phyloP scores from a whole-genome alignment of 345 rosid genomes.

The Citrus trifoliata region DNA sequence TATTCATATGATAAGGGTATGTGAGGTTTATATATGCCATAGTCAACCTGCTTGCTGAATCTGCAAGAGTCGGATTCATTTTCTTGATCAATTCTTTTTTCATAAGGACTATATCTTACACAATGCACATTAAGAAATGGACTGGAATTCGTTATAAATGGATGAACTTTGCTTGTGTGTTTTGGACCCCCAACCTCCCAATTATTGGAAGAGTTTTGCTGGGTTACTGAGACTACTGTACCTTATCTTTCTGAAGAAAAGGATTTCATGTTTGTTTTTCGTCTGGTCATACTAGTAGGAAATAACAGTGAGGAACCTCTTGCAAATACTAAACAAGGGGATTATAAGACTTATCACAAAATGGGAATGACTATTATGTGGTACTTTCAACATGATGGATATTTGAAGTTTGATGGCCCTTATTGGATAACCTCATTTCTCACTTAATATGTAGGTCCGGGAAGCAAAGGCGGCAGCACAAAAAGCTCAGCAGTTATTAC shows the following conservation, averaged over 20 bases:
- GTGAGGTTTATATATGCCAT: constrained; percentile 4
- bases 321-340: background rate
- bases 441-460: constrained; percentile 45
- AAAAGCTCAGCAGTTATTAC: constrained; percentile 77
- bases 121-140: background rate
- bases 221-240: background rate
- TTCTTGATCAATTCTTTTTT: background rate
- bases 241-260: background rate
- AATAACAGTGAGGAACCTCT: background rate
- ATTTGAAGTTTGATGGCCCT: background rate
- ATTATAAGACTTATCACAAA: background rate
- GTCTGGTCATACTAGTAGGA: background rate
- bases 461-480: constrained; percentile 73
- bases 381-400: background rate
- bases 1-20: background rate
- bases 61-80: background rate
- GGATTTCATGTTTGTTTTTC: background rate
- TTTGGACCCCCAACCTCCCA: background rate
- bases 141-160: background rate
- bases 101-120: background rate
- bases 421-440: background rate
- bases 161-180: background rate
- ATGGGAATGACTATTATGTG: background rate
- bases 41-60: background rate
- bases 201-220: background rate